Base-by-base conservation (phyloP, 768 basidiomycete species). In the Trametes maxima region DNA sequence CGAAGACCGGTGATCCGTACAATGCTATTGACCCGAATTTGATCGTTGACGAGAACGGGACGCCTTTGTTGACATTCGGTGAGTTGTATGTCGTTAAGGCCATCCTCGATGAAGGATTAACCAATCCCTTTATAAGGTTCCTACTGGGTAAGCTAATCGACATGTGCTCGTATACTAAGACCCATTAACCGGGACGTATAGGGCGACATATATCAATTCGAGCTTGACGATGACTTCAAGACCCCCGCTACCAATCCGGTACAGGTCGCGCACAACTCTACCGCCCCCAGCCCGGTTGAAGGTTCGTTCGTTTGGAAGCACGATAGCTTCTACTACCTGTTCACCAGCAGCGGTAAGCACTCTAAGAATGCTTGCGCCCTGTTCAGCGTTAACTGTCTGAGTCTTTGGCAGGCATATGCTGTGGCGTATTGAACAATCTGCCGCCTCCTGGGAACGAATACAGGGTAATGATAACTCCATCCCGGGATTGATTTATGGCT, bases 1-100 rank as follows among this genome's bases (percentile, higher is more conserved):
- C 66, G 17, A 36, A 14, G 13, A 49, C 58, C 14, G 66, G 70
- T 17, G 57, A 58, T 53, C 22, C 33, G 1, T 68, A 62, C 63
- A 70, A 69, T 45, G 63, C 66, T 14, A 69, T 65, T 33, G 64
- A 65, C 28, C 59, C 65, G 13, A 67, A 66, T 33, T 56, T 70
- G 10, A 36, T 63, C 39, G 60, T 68, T 43, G 64, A 67, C 54
- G 57, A 63, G 47, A 45, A 59, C 7, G 63, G 65, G 1, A 3
- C 16, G 6, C 64, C 65, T 3, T 59, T 65, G 36, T 54, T 72
- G 39, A 64, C 68, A 0, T 68, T 67, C 39, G 70, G 67, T 57
- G 19, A 19, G 46, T 60, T 28, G 58, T 39, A 43, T 57, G 35
- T 5, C 2, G 16, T 24, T 1, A 19, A 6, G 11, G n/a, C 24